Conservation (phyloP, 805 yeast genomes). For the Kluyveromyces nonfermentans region DNA sequence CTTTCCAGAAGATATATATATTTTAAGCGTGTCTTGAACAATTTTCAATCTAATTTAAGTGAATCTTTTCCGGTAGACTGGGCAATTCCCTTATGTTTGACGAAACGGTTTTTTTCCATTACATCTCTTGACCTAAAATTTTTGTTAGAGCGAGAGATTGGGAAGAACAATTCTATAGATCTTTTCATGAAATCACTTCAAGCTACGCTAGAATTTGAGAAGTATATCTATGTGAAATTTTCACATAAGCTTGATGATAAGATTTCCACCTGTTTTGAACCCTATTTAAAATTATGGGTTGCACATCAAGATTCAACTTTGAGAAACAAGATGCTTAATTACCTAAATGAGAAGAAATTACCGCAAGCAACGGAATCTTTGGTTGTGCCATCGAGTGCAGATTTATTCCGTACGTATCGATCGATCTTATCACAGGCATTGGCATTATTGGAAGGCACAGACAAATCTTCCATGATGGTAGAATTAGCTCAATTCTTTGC, state of each 20-base stretch:
- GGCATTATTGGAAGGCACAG: slow-evolving; percentile 38
- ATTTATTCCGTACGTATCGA: slow-evolving; percentile 70
- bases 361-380: slow-evolving; percentile 46
- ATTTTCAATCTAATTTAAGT: slow-evolving; percentile 43
- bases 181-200: slow-evolving; percentile 59
- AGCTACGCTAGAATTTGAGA: slow-evolving; percentile 78
- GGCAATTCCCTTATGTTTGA: slow-evolving; percentile 56
- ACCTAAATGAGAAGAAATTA: slow-evolving; percentile 47
- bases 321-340: slow-evolving; percentile 53
- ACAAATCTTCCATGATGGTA: slow-evolving; percentile 25
- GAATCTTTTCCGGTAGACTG: slow-evolving; percentile 60
- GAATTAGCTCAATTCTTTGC: slow-evolving; percentile 52
- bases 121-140: slow-evolving; percentile 60
- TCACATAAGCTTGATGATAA: slow-evolving; percentile 36
- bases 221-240: slow-evolving; percentile 55
- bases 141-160: slow-evolving; percentile 38
- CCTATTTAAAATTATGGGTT: slow-evolving; percentile 78
- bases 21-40: slow-evolving; percentile 59
- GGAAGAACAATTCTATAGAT: slow-evolving; percentile 47
- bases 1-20: slow-evolving; percentile 72
- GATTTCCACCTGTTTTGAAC: slow-evolving; percentile 68
- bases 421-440: slow-evolving; percentile 62
- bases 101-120: slow-evolving; percentile 52
- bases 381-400: slow-evolving; percentile 81
- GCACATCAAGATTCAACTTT: slow-evolving; percentile 67